phyloP scores from a whole-genome alignment of 176 grass and related monocot genomes.

The maize (Zea mays) region DNA sequence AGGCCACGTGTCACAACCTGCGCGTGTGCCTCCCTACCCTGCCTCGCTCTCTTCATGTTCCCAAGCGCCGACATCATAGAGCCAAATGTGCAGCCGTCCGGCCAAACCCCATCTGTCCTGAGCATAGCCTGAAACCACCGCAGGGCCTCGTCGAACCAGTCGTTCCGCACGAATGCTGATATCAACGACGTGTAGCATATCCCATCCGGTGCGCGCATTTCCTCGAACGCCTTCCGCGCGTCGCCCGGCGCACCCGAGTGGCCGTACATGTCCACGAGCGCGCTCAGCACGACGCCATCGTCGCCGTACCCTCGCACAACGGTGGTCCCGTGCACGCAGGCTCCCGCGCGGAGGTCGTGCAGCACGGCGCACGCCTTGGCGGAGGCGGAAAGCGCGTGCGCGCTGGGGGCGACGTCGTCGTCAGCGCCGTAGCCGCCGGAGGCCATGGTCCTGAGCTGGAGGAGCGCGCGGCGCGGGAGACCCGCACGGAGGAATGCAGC shows the following conservation, averaged over 20 bases:
- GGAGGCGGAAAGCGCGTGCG: constrained; percentile 67
- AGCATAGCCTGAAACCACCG: constrained; percentile 52
- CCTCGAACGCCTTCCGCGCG: constrained; percentile 61
- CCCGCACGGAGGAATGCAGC: constrained; percentile 58
- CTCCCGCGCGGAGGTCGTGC: constrained; percentile 46
- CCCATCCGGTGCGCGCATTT: constrained; percentile 64
- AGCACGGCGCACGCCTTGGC: constrained; percentile 76
- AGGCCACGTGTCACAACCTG: constrained; percentile 59
- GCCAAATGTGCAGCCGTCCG: constrained; percentile 70
- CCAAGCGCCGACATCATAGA: constrained; percentile 68
- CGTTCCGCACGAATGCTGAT: constrained; percentile 70
- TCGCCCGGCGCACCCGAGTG: constrained; percentile 33
- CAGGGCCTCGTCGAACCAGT: constrained; percentile 62
- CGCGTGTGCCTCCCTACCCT: constrained; percentile 63
- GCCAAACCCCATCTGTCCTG: constrained; percentile 9
- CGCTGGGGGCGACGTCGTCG: constrained; percentile 57
- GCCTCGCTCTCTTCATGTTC: constrained; percentile 57
- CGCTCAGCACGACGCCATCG: constrained; percentile 61
- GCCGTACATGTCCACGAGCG: constrained; percentile 81
- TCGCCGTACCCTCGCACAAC: constrained; percentile 46
- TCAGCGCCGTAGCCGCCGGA: background rate
- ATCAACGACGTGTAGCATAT: constrained; percentile 85
- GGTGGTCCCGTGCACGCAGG: constrained; percentile 67
- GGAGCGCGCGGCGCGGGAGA: constrained; percentile 49
- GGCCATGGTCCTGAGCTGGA: constrained; percentile 55